These are phyloP conservation scores for Fusarium sp. DNA, from an alignment of 2,329 filamentous ascomycete genomes.

Conservation along the genomic window DNA sequence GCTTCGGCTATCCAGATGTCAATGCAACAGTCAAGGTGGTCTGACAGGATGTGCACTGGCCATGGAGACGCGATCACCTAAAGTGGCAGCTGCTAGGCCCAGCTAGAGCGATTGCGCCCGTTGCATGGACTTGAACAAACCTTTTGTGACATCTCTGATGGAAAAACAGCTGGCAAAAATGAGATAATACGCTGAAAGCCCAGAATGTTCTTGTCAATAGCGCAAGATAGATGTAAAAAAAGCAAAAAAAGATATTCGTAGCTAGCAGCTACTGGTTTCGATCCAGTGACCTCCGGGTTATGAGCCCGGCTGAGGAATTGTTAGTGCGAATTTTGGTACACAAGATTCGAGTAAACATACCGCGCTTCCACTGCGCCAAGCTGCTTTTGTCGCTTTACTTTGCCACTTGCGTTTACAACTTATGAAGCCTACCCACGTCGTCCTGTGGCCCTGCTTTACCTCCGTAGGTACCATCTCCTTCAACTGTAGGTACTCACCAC, in stretches of 20 bases:
- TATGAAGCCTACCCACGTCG: neutral
- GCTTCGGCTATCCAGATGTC: neutral
- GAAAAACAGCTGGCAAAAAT: too few relatives aligned
- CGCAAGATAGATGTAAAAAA: rapidly evolving
- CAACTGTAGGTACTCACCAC: neutral
- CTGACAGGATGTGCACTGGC: neutral
- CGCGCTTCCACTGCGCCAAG: constrained; percentile 35
- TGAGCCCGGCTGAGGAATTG: constrained; percentile 31
- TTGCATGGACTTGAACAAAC: neutral
- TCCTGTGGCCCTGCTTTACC: neutral
- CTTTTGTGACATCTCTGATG: too few relatives aligned
- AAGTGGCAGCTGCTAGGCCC: neutral
- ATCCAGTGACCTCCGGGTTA: constrained; percentile 34
- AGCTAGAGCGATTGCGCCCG: neutral
- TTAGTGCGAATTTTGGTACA: neutral
- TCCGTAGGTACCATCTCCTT: neutral
- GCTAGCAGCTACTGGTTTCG: constrained; percentile 34
- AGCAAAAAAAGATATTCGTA: neutral
- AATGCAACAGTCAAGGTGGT: neutral
- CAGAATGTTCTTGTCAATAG: rapidly evolving
- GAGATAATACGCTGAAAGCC: neutral
- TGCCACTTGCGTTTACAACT: neutral
- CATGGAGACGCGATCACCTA: rapidly evolving
- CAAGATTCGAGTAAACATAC: constrained; percentile 4
- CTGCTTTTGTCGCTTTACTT: constrained; percentile 26